Evolutionary conservation across 2,329 filamentous ascomycete genomes (phyloP), one percentile per base, ranked within the genome.

Genomic region (Botrytis galanthina): DNA sequence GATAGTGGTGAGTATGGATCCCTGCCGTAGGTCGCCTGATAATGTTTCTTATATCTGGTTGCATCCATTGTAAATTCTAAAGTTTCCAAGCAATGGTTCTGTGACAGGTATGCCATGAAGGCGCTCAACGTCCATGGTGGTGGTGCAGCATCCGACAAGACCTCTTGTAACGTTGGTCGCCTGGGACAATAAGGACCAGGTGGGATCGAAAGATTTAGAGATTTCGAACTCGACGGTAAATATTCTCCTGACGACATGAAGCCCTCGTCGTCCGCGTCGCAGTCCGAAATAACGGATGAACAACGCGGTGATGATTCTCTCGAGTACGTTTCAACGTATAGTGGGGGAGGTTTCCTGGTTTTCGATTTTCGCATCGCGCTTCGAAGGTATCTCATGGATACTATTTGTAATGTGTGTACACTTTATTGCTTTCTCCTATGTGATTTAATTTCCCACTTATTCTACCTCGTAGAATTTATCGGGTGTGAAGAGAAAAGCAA

Each of bases 1-100:
- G 79, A 79, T 62, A 79, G 35, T 64, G 78, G 78, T 26, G 75
- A 76, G 22, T 89, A 86, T 4, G 87, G 83, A 32, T 81, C 80
- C 64, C 84, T 84, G 4, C 81, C 81, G 39, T 83, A 76, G 73
- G 84, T 82, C 16, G 78, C 80, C 79, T 81, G 84, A 81, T 80
- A 80, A 74, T 84, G 82, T 26, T 84, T 83, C 70, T 90, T 88
- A 81, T 98, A 99, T 75, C 94, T 89, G 73, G 94, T 92, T 35
- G 95, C 93, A 81, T 98, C 96, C 87, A 98, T 92, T 59, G 95
- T 97, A 82, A 99, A 99, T 81, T 98, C 96, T 57, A 99, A 86
- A 1, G 95, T 98, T 83, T 99, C 96, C 76, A 98, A 86, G 81
- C 96, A 99, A 83, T 98, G 95, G 80, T 98, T 98, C 80, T 97